phyloP scores from a whole-genome alignment of 176 grass and related monocot genomes.

The Zizania latifolia region DNA sequence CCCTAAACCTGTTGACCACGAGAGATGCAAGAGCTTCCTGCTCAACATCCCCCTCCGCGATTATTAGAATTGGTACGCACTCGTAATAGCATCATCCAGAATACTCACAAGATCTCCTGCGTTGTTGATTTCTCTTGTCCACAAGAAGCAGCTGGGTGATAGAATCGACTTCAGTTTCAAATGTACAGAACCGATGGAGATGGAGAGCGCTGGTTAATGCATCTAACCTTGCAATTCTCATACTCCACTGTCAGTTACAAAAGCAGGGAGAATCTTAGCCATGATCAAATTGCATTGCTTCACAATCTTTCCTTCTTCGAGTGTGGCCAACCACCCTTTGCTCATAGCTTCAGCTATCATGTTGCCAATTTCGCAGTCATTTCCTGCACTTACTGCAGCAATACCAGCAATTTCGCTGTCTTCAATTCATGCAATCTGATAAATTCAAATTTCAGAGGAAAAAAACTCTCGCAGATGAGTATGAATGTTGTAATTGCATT shows the following conservation, averaged over 20 bases:
- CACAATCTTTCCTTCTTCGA: slow-evolving; percentile 60
- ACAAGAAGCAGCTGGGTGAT: slow-evolving; percentile 51
- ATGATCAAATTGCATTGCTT: slow-evolving; percentile 69
- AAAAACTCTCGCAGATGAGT: neutral
- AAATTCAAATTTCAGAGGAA: neutral
- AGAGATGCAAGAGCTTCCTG: slow-evolving; percentile 78
- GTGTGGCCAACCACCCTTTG: slow-evolving; percentile 60
- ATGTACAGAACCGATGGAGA: neutral
- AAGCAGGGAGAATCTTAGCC: slow-evolving; percentile 78
- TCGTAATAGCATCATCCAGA: slow-evolving; percentile 47
- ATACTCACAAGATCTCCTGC: slow-evolving; percentile 61
- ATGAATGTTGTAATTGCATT: too few relatives aligned
- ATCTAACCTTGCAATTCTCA: slow-evolving; percentile 67
- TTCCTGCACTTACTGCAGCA: slow-evolving; percentile 53
- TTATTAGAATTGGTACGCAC: slow-evolving; percentile 50
- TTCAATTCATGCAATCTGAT: slow-evolving; percentile 18
- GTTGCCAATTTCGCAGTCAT: slow-evolving; percentile 59
- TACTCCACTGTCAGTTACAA: slow-evolving; percentile 76
- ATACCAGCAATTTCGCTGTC: slow-evolving; percentile 59
- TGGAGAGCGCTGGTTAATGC: neutral
- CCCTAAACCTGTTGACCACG: slow-evolving; percentile 72
- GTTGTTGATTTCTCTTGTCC: slow-evolving; percentile 68
- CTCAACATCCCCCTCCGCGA: slow-evolving; percentile 72
- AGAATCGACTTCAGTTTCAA: neutral
- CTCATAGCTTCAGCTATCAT: slow-evolving; percentile 67